These are phyloP conservation scores for Lunularia cruciata DNA, from an alignment of 225 moss, liverwort and hornwort genomes.

Conservation along the genomic window DNA sequence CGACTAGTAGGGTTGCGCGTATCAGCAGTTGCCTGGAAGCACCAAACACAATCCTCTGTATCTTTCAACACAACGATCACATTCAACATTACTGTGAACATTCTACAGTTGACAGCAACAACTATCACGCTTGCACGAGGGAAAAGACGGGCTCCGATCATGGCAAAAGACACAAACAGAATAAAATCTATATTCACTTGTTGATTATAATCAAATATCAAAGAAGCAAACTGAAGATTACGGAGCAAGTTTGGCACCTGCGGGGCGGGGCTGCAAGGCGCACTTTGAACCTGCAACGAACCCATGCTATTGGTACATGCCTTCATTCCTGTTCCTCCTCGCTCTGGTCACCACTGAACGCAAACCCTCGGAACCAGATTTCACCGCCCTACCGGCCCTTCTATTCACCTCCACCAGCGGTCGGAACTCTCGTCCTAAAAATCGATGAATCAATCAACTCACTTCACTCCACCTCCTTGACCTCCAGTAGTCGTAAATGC, in stretches of 20 bases:
- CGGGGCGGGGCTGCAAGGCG: slow-evolving; percentile 30
- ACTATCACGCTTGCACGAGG: too few relatives aligned
- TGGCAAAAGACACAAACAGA: neutral
- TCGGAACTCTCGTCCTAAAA: neutral
- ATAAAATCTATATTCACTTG: neutral
- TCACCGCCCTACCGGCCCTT: neutral
- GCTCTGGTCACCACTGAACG: neutral
- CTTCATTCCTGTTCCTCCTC: slow-evolving; percentile 39
- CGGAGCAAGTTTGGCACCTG: neutral
- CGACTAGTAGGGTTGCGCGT: too few relatives aligned
- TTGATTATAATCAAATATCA: too few relatives aligned
- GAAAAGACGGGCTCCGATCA: neutral
- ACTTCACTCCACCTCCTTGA: neutral
- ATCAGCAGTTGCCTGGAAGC: too few relatives aligned
- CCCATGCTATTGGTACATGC: slow-evolving; percentile 41
- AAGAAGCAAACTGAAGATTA: neutral
- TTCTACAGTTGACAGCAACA: too few relatives aligned
- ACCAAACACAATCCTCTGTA: too few relatives aligned
- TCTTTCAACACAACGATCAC: neutral
- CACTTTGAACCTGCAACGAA: slow-evolving; percentile 29
- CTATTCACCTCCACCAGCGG: neutral
- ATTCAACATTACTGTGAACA: neutral
- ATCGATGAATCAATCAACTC: neutral
- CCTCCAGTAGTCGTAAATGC: neutral
- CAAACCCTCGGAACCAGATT: neutral